Base-by-base conservation (phyloP, 2,329 filamentous ascomycete genomes). In the Botrytis byssoidea region DNA sequence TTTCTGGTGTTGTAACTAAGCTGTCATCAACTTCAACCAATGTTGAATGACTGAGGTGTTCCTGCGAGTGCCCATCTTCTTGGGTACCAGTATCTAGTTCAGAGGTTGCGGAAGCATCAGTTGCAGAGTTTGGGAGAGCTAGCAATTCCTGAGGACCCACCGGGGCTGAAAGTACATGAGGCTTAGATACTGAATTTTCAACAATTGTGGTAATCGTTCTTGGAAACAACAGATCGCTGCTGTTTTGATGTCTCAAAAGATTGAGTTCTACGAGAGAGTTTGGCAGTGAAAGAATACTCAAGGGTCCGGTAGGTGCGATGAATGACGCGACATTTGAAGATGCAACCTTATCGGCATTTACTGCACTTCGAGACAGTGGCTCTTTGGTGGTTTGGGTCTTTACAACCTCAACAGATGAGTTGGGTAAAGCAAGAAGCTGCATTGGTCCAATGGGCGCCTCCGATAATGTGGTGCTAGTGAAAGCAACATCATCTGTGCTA, bases 351-450 rank as follows among this genome's bases (percentile, higher is more conserved):
- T 40, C 46, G 48, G 55, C 44, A 29, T 48, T 48, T 10, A 40
- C 63, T 42, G 66, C 29, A 48, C 25, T 6, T 40, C 48, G 25
- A 12, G 35, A 57, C 22, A n/a, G 57, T n/a, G 35, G 16, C 5
- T 66, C n/a, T 20, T 72, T 14, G 16, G 12, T 14, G 4, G 51
- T n/a, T 51, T 71, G 32, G n/a, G 37, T n/a, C 29, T 44, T 42
- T 40, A 55, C 20, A 5, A 44, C 16, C 22, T 51, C 70, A 20
- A 51, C 35, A 4, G 60, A 72, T 12, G 70, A 77, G 40, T 90
- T 89, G 22, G 88, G 88, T 55, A 90, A 80, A 18, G 86, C 84
- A 20, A 90, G 80, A 12, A 90, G 82, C 75, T 86, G 83, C 65
- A 81, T 75, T 42, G 79, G 78, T 12, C 78, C 77, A 44, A 79